Evolutionary conservation across 2,329 filamentous ascomycete species (phyloP), one percentile per base, ranked within the genome.

Genomic region (Aspergillus eucalypticola): DNA sequence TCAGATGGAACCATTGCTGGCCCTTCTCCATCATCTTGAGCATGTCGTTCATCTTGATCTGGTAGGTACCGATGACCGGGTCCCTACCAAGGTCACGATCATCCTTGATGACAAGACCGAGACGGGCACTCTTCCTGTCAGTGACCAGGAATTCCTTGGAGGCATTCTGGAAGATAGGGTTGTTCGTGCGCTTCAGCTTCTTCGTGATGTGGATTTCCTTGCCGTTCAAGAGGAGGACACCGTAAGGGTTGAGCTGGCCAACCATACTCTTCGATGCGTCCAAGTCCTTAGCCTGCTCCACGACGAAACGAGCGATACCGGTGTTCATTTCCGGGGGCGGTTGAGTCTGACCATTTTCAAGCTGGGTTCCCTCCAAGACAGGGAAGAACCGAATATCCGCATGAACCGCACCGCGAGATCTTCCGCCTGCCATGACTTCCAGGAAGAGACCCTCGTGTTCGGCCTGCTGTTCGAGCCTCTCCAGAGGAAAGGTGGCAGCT

Each of bases 281-380:
- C 32, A 99, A 84, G 69, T 98, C 94, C 81, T 99, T 99, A 66
- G 93, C 94, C 77, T 96, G 94, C 73, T 97, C 93, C 55, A 99
- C 86, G 0, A 90, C 96, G 76, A 97, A 96, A 63, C 92, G 89
- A 64, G 93, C 86, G 73, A 99, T 96, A 81, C 95, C 96, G 19
- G 94, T 96, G 71, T 94, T 94, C 15, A 91, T 89, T 69, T 96
- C 92, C 25, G 94, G 94, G 0, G 91, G 86, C 2, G 93, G 91
- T 68, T 92, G 89, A 49, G 86, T 79, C 62, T 87, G 92, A 55
- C 94, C 94, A 63, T 95, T 91, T 19, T 88, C 85, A 11, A 90
- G 81, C 58, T 82, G 81, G 27, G 70, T 65, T 8, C 87, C 83
- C 72, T 92, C 87, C 10, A 98, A 80, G 15, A 99, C 91, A 0